Evolutionary conservation across 1,284 basidiomycete genomes (phyloP), one percentile per base, ranked within the genome.

Genomic region (Entoloma clypeatum): DNA sequence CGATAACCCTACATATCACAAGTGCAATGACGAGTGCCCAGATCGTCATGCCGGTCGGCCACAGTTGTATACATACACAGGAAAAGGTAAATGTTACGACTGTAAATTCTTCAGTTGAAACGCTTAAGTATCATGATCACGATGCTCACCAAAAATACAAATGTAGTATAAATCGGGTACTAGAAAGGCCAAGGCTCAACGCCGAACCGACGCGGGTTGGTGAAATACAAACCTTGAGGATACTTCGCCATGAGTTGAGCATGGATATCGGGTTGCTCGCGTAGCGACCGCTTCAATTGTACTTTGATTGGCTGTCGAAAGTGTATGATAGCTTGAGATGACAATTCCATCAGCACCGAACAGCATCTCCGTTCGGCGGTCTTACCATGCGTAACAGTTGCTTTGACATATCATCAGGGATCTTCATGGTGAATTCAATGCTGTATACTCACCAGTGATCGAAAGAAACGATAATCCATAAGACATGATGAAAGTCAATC

Each of bases 251-350:
- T 94, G 23, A 93, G 70, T 33, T 73, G 69, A 6, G 79, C 79
- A 61, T 93, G 90, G n/a, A 93, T 77, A 59, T 93, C 90, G 8
- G 86, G 82, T 52, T 85, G 81, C 55, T 90, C 86, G 7, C 71
- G 63, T 39, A 81, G 60, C 26, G 77, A 74, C 25, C 74, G 68
- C 17, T 81, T 62, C 18, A 79, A 73, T 36, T 79, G 75, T 19
- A 67, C 59, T 65, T 76, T 77, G 43, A 92, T 83, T 30, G 80
- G 76, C 47, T 78, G 79, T 47, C 85, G 81, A 62, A 91, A 87
- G 58, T 87, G 81, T n/a, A 94, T 70, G 3, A 74, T 62, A 1
- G 87, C 81, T 65, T 81, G 7, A 77, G 69, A 48, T 82, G 4
- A 24, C 14, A 17, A 31, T 11, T 7, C 7, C 11, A 31, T 21